A percentile compares a stretch with the other conserved stretches of the same genome.
Conservation (phyloP, 441 rosid species). For the Croton setiger region DNA sequence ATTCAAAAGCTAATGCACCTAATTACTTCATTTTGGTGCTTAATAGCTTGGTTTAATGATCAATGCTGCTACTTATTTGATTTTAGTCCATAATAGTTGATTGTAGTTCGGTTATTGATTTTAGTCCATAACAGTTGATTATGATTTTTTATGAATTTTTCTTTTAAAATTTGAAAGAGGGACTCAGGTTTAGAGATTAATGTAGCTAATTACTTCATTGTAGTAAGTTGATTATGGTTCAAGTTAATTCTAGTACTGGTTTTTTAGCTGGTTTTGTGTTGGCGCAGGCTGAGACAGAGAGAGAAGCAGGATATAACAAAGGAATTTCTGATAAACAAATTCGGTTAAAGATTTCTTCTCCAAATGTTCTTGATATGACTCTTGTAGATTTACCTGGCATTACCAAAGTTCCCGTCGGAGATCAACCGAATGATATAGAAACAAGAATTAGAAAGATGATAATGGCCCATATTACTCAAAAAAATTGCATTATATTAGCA, state of each 20-base stretch:
- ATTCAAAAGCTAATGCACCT: no score
- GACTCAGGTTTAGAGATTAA: conserved; percentile 35
- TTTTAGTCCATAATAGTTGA: no score
- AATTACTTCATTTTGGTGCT: neutral
- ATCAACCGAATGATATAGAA: conserved; percentile 68
- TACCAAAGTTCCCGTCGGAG: conserved; percentile 80
- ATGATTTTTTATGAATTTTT: conserved; percentile 43
- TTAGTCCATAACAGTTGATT: no score
- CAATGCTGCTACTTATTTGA: no score
- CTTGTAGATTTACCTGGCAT: conserved; percentile 79
- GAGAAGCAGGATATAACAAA: conserved; percentile 57
- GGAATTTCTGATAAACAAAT: conserved; percentile 66
- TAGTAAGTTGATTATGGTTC: neutral
- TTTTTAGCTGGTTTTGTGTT: conserved; percentile 9
- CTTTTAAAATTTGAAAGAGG: conserved; percentile 40
- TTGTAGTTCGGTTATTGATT: no score
- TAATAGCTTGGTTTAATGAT: neutral
- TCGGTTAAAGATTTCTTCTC: conserved; percentile 55
- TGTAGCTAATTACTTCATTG: neutral
- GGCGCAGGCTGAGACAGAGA: conserved; percentile 66
- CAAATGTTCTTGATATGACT: conserved; percentile 63
- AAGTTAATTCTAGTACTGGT: neutral
- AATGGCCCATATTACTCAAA: conserved; percentile 39
- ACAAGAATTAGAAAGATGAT: conserved; percentile 55
- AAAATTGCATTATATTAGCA: conserved; percentile 67